A percentile compares a stretch with the other conserved stretches of the same genome.
These are phyloP conservation scores for Warburgia ugandensis DNA, from an alignment of 164 flowering plant species.

Conservation along the genomic window DNA sequence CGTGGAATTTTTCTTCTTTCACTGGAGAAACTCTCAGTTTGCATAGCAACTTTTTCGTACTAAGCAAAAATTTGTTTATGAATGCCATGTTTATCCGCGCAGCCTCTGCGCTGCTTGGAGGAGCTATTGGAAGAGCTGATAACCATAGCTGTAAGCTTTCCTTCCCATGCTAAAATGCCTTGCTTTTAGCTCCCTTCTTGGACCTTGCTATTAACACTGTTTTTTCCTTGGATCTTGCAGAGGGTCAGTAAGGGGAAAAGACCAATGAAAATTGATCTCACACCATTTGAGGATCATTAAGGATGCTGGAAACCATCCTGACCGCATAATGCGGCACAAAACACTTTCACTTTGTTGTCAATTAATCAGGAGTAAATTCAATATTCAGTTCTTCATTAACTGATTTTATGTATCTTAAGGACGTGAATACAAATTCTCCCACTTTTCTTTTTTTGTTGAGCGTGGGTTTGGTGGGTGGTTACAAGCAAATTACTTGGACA, in stretches of 20 bases:
- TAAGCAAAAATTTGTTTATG: background rate
- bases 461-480: too few relatives aligned
- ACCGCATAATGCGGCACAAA: too few relatives aligned
- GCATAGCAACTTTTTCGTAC: too few relatives aligned
- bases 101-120: conserved; percentile 79
- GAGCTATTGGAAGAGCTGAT: conserved; percentile 70
- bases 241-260: conserved; percentile 66
- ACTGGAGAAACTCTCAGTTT: background rate
- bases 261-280: conserved; percentile 52
- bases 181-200: background rate
- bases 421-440: too few relatives aligned
- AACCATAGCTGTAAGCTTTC: conserved; percentile 63
- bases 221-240: conserved; percentile 17
- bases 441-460: too few relatives aligned
- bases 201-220: background rate
- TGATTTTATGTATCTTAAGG: too few relatives aligned
- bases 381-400: too few relatives aligned
- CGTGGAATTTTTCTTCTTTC: background rate
- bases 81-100: background rate
- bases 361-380: too few relatives aligned
- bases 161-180: background rate
- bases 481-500: too few relatives aligned
- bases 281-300: conserved; percentile 41
- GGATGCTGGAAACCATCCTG: conserved; percentile 1
- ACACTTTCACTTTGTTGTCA: too few relatives aligned